Evolutionary conservation across 1,284 basidiomycete genomes (phyloP), one percentile per base, ranked within the genome.

Genomic region (Earliella scabrosa): DNA sequence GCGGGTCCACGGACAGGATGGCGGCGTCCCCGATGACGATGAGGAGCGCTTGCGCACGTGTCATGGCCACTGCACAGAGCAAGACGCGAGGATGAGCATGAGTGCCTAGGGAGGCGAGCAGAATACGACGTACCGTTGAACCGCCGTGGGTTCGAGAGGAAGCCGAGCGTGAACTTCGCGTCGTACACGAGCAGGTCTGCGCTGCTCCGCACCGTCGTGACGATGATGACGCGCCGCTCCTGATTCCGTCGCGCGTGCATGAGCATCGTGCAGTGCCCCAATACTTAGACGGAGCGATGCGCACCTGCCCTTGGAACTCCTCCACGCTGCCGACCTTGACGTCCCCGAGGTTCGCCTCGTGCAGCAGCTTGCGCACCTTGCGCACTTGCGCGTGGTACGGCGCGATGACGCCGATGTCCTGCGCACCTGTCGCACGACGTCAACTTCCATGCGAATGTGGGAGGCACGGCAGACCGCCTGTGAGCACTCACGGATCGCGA

Each of bases 291-390:
- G 40, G 3, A 11, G 20, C 24, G 35, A 21, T 31, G 29, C 76
- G 27, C 23, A 83, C 83, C 70, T 85, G 82, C 26, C 85, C 84
- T 67, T 86, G 85, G 68, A 83, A 86, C 54, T 85, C 82, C 60
- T 86, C 85, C 0, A 85, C 83, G 27, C 79, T 81, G 5, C 82
- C 84, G 35, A 86, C 79, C 60, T 79, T 82, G 27, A 83, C 73
- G 2, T 67, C 74, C 23, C 72, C 70, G 9, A 75, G 36, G 2
- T 67, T 63, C 8, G 20, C 72, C 1, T 66, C 62, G 11, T 53
- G 58, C 16, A 85, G 64, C 1, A 71, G 55, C 7, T 56, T 64
- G 8, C 81, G 72, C 20, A 86, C 76, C 58, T 79, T 81, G n/a
- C 69, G 66, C 23, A 76, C 77, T 61, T 86, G 84, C 0, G 81